These are phyloP conservation scores for Dothiorella sarmentorum DNA, from an alignment of 2,329 filamentous ascomycete species.

Conservation along the genomic window DNA sequence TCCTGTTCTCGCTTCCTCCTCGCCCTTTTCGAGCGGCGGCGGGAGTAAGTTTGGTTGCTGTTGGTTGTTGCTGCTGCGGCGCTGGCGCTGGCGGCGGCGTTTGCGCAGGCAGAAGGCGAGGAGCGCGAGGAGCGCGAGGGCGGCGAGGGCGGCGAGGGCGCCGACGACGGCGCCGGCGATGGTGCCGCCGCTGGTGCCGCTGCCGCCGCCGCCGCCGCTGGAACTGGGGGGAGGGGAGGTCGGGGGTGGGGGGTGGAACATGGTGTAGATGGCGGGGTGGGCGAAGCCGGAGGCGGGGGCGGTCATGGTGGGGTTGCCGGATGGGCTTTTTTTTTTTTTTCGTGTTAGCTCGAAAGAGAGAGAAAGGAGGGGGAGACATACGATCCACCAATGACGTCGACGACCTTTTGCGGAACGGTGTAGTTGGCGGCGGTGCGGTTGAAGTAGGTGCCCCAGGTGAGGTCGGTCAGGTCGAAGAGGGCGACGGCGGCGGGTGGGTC, in stretches of 20 bases:
- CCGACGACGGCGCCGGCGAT: conserved; percentile 17
- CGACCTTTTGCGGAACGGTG: neutral
- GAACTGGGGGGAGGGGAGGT: too few relatives aligned
- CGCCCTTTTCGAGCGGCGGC: too few relatives aligned
- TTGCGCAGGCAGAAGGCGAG: too few relatives aligned
- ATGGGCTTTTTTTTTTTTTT: neutral
- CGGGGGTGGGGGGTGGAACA: conserved; percentile 8
- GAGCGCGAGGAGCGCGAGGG: too few relatives aligned
- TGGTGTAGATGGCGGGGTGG: conserved; percentile 7
- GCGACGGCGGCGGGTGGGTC: conserved; percentile 22
- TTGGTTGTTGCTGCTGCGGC: too few relatives aligned
- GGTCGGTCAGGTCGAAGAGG: conserved; percentile 21
- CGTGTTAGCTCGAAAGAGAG: neutral
- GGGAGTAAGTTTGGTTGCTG: too few relatives aligned
- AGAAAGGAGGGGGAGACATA: neutral
- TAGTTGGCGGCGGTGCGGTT: neutral
- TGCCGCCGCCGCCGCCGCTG: too few relatives aligned
- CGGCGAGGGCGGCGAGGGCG: neutral
- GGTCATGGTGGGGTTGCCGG: conserved; percentile 15
- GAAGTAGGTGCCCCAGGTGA: conserved; percentile 20
- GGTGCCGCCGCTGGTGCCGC: neutral
- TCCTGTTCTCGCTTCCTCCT: too few relatives aligned
- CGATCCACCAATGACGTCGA: conserved; percentile 15
- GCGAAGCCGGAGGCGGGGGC: conserved; percentile 8
- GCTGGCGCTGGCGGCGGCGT: neutral